Evolutionary conservation across 2,329 filamentous ascomycete genomes (phyloP), one percentile per base, ranked within the genome.

Genomic region (Albifimbria verrucaria): DNA sequence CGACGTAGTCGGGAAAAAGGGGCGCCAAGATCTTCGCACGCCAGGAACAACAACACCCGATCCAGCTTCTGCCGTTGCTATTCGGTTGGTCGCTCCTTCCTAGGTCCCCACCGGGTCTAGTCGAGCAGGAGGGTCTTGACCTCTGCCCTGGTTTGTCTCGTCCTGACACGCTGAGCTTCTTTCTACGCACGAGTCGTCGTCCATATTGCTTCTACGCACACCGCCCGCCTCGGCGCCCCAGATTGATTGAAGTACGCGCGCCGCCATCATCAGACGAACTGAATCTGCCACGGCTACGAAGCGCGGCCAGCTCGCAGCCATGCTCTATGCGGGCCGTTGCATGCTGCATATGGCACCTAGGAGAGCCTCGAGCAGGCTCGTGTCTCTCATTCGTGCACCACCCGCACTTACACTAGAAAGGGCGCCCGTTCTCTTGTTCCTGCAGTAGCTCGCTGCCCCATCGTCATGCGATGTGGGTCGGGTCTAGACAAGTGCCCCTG

Each of bases 401-500:
- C 12, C 18, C 15, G 32, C 32, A 39, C 32, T 39, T 39, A 39
- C 32, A 39, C 32, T 39, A 39, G 32, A 39, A 39, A 39, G n/a
- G 32, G n/a, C 32, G 20, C 36, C 39, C 7, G 41, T 51, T 45
- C 23, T 59, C 60, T 57, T 56, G 62, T 63, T 65, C 62, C 60
- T 65, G 61, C 59, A 65, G 56, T 62, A 61, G 60, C 32, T 51
- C 57, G 52, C 57, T 58, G 51, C 53, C 57, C 49, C 60, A 59
- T 60, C 60, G 52, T 61, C 60, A 64, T 63, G 55, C 46, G 45
- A 61, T 62, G 60, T 39, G 32, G 32, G 32, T 39, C 32, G 5
- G 18, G 32, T 39, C 32, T 39, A 39, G 32, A 39, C 32, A 39
- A 39, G 32, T 39, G 32, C 32, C 32, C 32, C 32, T 39, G 32